Evolutionary conservation across 345 rosid genomes (phyloP).

Genomic region (Pistacia vera): DNA sequence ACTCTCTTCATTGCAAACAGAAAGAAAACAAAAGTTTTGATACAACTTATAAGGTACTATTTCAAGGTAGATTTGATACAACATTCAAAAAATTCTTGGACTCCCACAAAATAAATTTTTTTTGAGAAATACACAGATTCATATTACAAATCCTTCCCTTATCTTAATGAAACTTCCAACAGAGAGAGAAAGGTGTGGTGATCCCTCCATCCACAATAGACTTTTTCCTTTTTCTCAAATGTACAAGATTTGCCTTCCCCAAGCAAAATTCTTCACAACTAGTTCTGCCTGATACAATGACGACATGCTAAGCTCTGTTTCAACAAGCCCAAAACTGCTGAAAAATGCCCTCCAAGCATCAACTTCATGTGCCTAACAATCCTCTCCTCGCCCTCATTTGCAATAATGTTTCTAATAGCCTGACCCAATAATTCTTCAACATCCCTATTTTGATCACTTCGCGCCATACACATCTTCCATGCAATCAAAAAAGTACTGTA

Average conservation of each 20-base stretch:
- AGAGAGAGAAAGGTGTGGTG: slow-evolving; percentile 46
- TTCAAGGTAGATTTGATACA: no score
- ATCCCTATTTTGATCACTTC: slow-evolving; percentile 26
- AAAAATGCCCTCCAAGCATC: slow-evolving; percentile 53
- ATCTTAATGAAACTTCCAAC: slow-evolving; percentile 35
- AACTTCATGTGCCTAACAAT: slow-evolving; percentile 33
- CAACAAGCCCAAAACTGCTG: slow-evolving; percentile 40
- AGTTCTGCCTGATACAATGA: slow-evolving; percentile 43
- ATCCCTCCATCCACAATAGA: slow-evolving; percentile 51
- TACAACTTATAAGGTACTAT: no score
- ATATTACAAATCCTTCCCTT: no score
- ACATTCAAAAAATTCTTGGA: no score
- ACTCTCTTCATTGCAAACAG: no score
- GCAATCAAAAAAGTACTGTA: slow-evolving; percentile 46
- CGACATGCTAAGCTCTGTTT: slow-evolving; percentile 38
- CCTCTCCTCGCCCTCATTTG: slow-evolving; percentile 43
- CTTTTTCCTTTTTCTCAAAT: slow-evolving; percentile 33
- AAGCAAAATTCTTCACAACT: slow-evolving; percentile 22
- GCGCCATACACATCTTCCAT: slow-evolving; percentile 33
- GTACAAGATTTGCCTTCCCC: slow-evolving; percentile 37
- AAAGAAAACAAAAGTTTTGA: no score
- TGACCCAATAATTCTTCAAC: slow-evolving; percentile 14
- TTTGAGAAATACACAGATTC: no score
- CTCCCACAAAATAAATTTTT: no score
- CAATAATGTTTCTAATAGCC: slow-evolving; percentile 22